Evolutionary conservation across 139 green algal genomes (phyloP), one percentile per base, ranked within the genome.

Genomic region (Mesotaenium endlicherianum): DNA sequence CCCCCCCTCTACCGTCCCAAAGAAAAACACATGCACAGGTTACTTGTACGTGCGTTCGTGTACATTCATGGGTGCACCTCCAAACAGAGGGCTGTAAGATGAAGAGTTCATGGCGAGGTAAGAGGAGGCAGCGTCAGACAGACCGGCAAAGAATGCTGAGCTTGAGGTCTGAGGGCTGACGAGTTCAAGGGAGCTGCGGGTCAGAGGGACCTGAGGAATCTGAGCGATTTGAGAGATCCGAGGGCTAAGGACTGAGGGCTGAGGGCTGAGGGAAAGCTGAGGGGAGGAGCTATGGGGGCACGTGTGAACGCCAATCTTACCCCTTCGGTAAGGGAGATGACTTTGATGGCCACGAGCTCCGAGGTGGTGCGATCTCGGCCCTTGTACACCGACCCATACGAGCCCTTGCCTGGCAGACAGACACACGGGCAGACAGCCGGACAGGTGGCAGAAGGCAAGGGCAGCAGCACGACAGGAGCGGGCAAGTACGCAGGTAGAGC

Each of bases 371-470:
- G 50, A 26, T 80, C 43, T 14, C 81, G 20, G 0, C 36, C 81
- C 30, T 85, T 85, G 72, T 84, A 87, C 38, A 87, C 81, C 14
- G 81, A 55, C 1, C 81, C 81, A 30, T 87, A 87, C 5, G 80
- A 86, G 3, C 80, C 80, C 30, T 85, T 85, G 45, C 80, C 80
- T 84, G 77, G 3, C n/a, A 4, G 26, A 55, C 17, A 17, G 14
- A 75, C 11, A 75, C 34, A 34, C 26, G 20, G 53, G 26, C 26
- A 64, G 30, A 26, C 57, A 36, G 14, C 30, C 20, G 6, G 57
- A 82, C 38, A 82, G 39, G n/a, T 0, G 26, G 16, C 17, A 82
- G 3, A 1, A 6, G 17, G 43, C 16, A 76, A 20, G 17, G 17
- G 57, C 36, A 40, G 57, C 4, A 5, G 36, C 57, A 68, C n/a